Percentiles rank a stretch among this genome's conserved stretches.
Evolutionary conservation across 148 eudicot species (phyloP).

Genomic region (Camellia japonica): DNA sequence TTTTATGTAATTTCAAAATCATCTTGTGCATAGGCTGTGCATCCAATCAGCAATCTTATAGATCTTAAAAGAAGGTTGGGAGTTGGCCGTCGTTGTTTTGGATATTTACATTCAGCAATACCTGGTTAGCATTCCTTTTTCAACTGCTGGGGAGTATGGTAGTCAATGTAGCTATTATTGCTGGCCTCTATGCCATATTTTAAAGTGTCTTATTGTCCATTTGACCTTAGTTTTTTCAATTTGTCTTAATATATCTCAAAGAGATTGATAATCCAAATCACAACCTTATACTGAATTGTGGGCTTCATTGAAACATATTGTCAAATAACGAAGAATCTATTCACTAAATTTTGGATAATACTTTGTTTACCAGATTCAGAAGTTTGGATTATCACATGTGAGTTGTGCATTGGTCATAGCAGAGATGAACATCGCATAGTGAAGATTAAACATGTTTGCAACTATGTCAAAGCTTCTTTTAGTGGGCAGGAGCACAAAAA

Average conservation of each 20-base stretch:
- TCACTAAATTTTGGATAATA: background rate
- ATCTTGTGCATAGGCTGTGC: conserved; percentile 77
- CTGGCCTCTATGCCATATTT: background rate
- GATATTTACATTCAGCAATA: conserved; percentile 91
- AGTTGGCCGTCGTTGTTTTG: conserved; percentile 92
- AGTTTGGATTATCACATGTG: background rate
- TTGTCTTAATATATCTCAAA: background rate
- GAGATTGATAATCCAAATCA: background rate
- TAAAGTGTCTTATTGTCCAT: background rate
- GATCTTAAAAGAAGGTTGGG: conserved; percentile 97
- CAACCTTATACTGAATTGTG: background rate
- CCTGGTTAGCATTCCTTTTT: conserved; percentile 62
- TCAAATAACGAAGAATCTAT: background rate
- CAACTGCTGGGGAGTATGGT: background rate
- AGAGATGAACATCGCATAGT: background rate
- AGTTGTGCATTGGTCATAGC: background rate
- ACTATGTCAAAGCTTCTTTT: background rate
- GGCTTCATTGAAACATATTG: background rate
- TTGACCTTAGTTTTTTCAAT: background rate
- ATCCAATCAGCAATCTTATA: conserved; percentile 88
- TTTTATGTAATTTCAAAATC: conserved; percentile 18
- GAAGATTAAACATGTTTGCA: background rate
- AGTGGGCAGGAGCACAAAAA: background rate
- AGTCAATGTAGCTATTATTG: background rate
- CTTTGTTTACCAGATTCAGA: conserved; percentile 2